Base-by-base conservation (phyloP, 2,329 filamentous ascomycete genomes). In the Drechslerella coelobrocha region DNA sequence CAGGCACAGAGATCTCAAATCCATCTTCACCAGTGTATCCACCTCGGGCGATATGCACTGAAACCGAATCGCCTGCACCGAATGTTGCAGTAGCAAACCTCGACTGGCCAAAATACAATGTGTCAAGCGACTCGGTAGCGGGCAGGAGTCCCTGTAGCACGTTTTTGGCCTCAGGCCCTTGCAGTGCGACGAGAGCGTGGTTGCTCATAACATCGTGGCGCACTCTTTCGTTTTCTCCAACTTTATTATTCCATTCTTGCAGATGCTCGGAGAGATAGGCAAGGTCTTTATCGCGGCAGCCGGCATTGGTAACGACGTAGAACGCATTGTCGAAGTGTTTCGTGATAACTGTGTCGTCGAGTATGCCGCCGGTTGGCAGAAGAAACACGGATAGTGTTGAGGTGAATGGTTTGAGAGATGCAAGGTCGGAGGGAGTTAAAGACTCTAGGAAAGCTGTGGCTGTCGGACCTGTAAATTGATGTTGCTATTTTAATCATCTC, bases 21-120 rank as follows among this genome's bases (percentile, higher is more conserved):
- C 94, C 94, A 79, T 99, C 94, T 82, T 99, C 94, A 69, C 94
- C 94, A 0, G 94, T 99, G 82, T 99, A 99, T 2, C 94, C 94
- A 50, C 89, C 94, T 71, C 94, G 87, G 78, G 88, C 92, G 77
- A 97, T 87, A 54, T 97, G 84, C 51, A 94, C 76, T 78, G 53
- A 34, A 7, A 66, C 27, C 29, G 29, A 31, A 12, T 57, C 43
- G 5, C 47, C 61, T 3, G 55, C 61, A 23, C 61, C 50, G 1
- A 61, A 21, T 7, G 31, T 34, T 5, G 97, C 81, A 73, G 85
- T 84, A 19, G 89, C 84, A 76, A 84, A 86, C 57, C 84, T 84
- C 65, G 86, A 88, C 75, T 88, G 86, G 68, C 94, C 93, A 80
- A 99, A 99, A 81, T 90, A 90, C 68, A 97, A 82, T 53, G 84